Evolutionary conservation across 768 basidiomycete genomes (phyloP).

Genomic region (Boletus tomentosulus): DNA sequence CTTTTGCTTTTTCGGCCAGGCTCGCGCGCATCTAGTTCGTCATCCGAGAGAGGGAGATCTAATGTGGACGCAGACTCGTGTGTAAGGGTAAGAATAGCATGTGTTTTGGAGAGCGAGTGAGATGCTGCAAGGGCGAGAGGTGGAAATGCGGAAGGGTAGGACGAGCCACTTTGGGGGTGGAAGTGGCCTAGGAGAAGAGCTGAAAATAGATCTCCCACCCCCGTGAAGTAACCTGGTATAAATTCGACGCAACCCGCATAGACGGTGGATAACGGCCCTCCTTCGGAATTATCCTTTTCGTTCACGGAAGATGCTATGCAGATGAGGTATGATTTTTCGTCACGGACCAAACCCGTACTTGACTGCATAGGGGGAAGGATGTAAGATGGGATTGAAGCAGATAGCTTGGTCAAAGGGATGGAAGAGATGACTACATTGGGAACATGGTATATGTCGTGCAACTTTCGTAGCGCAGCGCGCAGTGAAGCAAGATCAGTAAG

Average conservation of each 20-base stretch:
- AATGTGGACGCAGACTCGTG: slow-evolving; percentile 45
- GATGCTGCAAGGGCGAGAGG: slow-evolving; percentile 46
- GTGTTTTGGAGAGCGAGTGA: slow-evolving; percentile 68
- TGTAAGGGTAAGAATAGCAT: slow-evolving; percentile 65
- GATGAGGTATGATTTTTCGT: slow-evolving; percentile 52
- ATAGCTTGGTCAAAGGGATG: slow-evolving; percentile 70
- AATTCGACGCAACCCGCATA: slow-evolving; percentile 72
- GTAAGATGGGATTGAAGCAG: slow-evolving; percentile 44
- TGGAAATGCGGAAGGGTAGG: slow-evolving; percentile 1
- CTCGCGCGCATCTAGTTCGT: slow-evolving; percentile 63
- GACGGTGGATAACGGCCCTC: slow-evolving; percentile 38
- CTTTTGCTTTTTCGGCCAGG: slow-evolving; percentile 63
- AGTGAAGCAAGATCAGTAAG: slow-evolving; percentile 68
- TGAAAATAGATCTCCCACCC: slow-evolving; percentile 96
- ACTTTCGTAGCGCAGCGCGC: slow-evolving; percentile 57
- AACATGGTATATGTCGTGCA: slow-evolving; percentile 75
- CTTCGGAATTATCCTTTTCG: slow-evolving; percentile 12
- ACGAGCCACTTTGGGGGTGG: slow-evolving; percentile 23
- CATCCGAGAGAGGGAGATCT: slow-evolving; percentile 64
- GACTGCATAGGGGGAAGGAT: slow-evolving; percentile 30
- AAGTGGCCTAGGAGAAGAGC: slow-evolving; percentile 86
- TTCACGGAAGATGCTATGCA: slow-evolving; percentile 71
- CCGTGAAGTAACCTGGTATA: slow-evolving; percentile 89
- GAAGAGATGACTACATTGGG: slow-evolving; percentile 92
- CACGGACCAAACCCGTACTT: neutral